These are phyloP conservation scores for Eragrostis curvula DNA, from an alignment of 176 grass and related monocot genomes.

Conservation along the genomic window DNA sequence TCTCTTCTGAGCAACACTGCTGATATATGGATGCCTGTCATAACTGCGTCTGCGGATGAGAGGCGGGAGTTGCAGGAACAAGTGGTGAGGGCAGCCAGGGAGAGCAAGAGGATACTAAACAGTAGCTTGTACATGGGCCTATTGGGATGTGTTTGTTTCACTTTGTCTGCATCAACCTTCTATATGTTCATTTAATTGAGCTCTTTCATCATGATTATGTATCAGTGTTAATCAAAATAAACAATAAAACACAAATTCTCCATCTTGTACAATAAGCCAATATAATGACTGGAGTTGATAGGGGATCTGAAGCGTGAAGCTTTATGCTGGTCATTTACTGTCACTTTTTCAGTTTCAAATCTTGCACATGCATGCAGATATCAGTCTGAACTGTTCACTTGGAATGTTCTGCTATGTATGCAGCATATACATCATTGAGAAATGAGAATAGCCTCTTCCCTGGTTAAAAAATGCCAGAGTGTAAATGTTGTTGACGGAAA, in stretches of 20 bases:
- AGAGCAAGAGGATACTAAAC: conserved; percentile 48
- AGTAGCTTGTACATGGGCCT: conserved; percentile 9
- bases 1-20: conserved; percentile 86
- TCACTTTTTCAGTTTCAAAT: not conserved
- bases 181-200: conserved; percentile 17
- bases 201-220: not conserved
- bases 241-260: conserved; percentile 9
- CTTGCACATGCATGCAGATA: not conserved
- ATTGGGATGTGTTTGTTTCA: not conserved
- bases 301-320: too few species aligned
- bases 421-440: not conserved
- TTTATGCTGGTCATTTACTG: not conserved
- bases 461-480: not conserved
- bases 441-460: too few species aligned
- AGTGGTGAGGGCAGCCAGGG: conserved; percentile 46
- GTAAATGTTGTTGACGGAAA: not conserved
- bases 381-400: not conserved
- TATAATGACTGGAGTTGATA: too few species aligned
- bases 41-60: conserved; percentile 80
- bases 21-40: conserved; percentile 93
- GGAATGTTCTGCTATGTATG: not conserved
- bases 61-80: conserved; percentile 51
- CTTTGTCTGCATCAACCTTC: conserved; percentile 7
- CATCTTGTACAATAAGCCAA: conserved; percentile 11
- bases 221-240: not conserved